Conservation (phyloP, 805 yeast genomes). For the Dipodascopsis tothii region DNA sequence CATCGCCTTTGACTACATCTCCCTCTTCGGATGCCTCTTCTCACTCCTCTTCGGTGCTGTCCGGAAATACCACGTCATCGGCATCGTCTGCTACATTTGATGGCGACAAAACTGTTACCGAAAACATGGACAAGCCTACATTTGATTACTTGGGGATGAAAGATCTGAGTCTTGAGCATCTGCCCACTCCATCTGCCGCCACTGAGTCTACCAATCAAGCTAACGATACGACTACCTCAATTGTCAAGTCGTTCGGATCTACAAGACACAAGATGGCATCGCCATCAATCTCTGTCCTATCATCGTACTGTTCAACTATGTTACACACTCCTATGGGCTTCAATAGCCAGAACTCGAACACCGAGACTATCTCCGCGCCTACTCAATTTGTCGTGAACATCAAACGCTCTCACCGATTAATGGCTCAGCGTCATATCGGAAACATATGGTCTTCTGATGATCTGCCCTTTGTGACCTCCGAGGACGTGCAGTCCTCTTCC, state of each 20-base stretch:
- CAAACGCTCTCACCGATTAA: slow-evolving; percentile 9
- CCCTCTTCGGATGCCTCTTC: neutral
- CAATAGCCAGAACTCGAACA: no score
- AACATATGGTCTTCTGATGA: slow-evolving; percentile 9
- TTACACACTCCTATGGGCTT: no score
- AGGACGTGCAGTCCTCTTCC: slow-evolving; percentile 6
- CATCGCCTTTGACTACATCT: neutral
- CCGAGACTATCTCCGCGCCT: no score
- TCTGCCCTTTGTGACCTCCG: neutral
- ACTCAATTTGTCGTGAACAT: slow-evolving; percentile 4
- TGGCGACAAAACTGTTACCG: neutral
- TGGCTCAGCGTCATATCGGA: slow-evolving; percentile 4
- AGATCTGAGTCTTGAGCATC: no score
- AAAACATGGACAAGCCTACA: neutral
- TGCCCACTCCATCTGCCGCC: no score
- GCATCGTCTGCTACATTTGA: neutral
- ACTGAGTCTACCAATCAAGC: no score
- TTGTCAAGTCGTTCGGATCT: no score
- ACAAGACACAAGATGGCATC: no score
- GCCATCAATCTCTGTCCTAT: neutral
- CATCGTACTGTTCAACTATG: neutral
- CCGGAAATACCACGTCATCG: no score
- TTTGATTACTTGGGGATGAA: no score
- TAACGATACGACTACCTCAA: no score
- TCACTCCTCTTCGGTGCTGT: neutral